phyloP scores from a whole-genome alignment of 192 early-diverging fungal species.

The Umbelopsis sp. region DNA sequence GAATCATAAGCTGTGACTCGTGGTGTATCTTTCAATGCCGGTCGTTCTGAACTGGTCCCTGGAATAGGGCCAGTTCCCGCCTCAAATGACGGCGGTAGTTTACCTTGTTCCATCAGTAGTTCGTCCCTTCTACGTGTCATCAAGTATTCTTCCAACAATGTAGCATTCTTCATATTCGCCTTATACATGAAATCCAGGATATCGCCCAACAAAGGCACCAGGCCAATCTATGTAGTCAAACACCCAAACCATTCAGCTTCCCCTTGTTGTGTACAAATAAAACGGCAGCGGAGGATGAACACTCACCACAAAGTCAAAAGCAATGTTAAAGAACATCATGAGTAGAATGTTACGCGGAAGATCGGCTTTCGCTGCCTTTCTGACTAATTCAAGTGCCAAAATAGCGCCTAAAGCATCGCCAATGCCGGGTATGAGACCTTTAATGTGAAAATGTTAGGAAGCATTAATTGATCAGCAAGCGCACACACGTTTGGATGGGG shows the following conservation, averaged over 20 bases:
- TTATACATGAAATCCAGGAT: slow-evolving; percentile 52
- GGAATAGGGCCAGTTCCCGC: slow-evolving; percentile 18
- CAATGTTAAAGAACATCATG: slow-evolving; percentile 51
- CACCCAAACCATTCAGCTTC: neutral
- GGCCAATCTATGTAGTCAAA: slow-evolving; percentile 39
- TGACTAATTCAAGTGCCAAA: slow-evolving; percentile 43
- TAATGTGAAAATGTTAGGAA: neutral
- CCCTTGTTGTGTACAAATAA: neutral
- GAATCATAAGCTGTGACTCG: neutral
- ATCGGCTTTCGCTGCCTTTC: slow-evolving; percentile 43
- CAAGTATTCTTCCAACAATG: slow-evolving; percentile 50
- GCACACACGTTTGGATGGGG: slow-evolving; percentile 2
- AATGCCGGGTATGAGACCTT: slow-evolving; percentile 53
- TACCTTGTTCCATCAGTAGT: slow-evolving; percentile 29
- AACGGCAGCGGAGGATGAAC: neutral
- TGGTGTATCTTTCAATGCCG: neutral
- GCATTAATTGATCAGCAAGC: neutral
- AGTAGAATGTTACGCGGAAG: slow-evolving; percentile 40
- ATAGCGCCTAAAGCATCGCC: slow-evolving; percentile 47
- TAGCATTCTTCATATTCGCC: slow-evolving; percentile 51
- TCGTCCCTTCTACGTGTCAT: slow-evolving; percentile 34
- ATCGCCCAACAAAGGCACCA: slow-evolving; percentile 54
- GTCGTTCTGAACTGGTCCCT: neutral
- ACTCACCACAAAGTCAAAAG: slow-evolving; percentile 54
- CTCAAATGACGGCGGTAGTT: slow-evolving; percentile 5